These are phyloP conservation scores for Galerina marginata DNA, from an alignment of 768 basidiomycete species.

Conservation along the genomic window DNA sequence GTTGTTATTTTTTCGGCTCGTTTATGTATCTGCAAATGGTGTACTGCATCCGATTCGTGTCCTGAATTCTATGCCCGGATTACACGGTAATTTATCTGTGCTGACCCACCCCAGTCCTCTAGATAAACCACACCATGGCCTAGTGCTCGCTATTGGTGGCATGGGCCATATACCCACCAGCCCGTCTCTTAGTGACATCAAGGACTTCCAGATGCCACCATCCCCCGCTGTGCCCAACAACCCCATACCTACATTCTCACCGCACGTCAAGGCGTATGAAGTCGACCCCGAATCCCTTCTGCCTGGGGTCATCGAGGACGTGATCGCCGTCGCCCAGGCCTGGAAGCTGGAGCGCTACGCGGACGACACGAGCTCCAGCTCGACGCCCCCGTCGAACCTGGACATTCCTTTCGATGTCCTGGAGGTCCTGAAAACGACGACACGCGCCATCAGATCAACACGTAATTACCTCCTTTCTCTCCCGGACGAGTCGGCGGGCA, in stretches of 20 bases:
- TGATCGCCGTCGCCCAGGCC: constrained; percentile 61
- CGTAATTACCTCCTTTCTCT: constrained; percentile 84
- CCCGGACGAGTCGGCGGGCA: constrained; percentile 72
- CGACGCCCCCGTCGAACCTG: constrained; percentile 5
- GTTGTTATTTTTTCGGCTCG: too few relatives aligned
- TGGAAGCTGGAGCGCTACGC: constrained; percentile 54
- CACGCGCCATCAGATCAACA: constrained; percentile 79
- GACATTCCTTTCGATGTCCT: constrained; percentile 60
- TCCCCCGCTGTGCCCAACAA: constrained; percentile 62
- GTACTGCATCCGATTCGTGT: too few relatives aligned
- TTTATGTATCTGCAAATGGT: too few relatives aligned
- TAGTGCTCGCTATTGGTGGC: constrained; percentile 81
- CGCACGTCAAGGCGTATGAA: constrained; percentile 67
- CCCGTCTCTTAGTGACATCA: constrained; percentile 46
- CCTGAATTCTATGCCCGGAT: background rate
- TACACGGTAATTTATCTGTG: background rate
- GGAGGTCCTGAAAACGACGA: constrained; percentile 75
- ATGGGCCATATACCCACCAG: constrained; percentile 47
- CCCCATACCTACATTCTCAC: constrained; percentile 50
- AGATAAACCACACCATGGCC: constrained; percentile 60
- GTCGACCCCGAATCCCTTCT: constrained; percentile 80
- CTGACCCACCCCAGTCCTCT: constrained; percentile 34
- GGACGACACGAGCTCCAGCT: constrained; percentile 19
- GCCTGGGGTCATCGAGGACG: constrained; percentile 78
- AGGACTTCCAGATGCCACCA: constrained; percentile 70